Conservation (phyloP, 139 green algal genomes). For the Chlorella sp. region DNA sequence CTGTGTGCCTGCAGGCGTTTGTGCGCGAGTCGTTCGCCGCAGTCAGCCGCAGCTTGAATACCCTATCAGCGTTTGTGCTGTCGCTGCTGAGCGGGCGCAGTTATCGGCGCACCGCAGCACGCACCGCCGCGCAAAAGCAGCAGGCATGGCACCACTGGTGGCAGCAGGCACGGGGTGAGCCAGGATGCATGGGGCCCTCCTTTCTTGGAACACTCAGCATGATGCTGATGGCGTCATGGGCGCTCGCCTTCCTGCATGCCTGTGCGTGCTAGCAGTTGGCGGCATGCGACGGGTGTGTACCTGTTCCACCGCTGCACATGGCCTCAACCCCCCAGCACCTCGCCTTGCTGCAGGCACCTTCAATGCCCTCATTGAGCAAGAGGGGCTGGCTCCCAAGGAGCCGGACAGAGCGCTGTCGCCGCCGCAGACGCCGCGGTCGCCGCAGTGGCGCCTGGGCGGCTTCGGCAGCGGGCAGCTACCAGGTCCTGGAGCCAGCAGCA, state of each 20-base stretch:
- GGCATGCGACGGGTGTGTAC: too few species aligned
- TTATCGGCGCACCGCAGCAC: neutral
- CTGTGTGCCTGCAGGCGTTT: neutral
- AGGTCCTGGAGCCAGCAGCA: too few species aligned
- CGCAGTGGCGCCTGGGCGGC: too few species aligned
- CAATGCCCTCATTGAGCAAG: constrained; percentile 45
- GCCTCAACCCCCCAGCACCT: too few species aligned
- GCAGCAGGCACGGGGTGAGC: neutral
- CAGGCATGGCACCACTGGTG: constrained; percentile 34
- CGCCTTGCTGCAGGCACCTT: constrained; percentile 15
- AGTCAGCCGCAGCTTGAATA: constrained; percentile 43
- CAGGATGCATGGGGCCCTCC: neutral
- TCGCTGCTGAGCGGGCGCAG: constrained; percentile 4
- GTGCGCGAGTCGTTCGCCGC: constrained; percentile 28
- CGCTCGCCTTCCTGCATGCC: too few species aligned
- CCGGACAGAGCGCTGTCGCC: neutral
- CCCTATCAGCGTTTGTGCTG: constrained; percentile 36
- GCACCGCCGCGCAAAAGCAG: neutral
- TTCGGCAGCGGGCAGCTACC: too few species aligned
- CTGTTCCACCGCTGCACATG: too few species aligned
- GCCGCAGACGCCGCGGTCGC: too few species aligned
- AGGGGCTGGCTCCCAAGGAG: constrained; percentile 11
- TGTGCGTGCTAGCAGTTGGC: too few species aligned
- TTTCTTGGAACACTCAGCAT: too few species aligned
- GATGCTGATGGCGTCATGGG: too few species aligned